phyloP scores from a whole-genome alignment of 2,329 filamentous ascomycete genomes.

The Ciborinia camelliae region DNA sequence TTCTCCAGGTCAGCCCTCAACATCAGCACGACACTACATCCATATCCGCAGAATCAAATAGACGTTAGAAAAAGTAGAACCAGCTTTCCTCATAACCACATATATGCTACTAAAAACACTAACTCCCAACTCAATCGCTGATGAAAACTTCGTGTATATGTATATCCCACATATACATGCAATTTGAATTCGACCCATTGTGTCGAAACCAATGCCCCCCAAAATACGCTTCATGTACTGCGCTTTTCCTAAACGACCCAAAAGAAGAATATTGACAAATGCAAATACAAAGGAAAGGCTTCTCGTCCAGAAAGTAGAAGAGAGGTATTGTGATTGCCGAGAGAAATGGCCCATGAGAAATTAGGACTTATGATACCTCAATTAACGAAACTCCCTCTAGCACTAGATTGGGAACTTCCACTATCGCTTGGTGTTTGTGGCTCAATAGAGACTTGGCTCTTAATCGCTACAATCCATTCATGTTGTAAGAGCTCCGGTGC shows the following conservation, averaged over 20 bases:
- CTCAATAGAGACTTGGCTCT: conserved; percentile 59
- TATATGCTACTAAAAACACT: conserved; percentile 1
- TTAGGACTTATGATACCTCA: background rate
- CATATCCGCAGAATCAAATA: conserved; percentile 3
- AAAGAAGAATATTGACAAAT: background rate
- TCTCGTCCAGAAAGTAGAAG: background rate
- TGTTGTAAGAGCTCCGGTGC: conserved; percentile 90
- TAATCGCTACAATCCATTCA: conserved; percentile 76
- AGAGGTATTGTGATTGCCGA: background rate
- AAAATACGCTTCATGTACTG: conserved; percentile 13
- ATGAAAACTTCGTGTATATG: conserved; percentile 7
- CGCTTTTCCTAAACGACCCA: background rate
- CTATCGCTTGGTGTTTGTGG: conserved; percentile 59
- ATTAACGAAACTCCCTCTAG: conserved; percentile 27
- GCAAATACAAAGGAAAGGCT: background rate
- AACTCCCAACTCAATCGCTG: conserved; percentile 11
- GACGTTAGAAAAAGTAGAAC: background rate
- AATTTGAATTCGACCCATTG: conserved; percentile 5
- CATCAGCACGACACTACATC: conserved; percentile 3
- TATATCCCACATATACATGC: conserved; percentile 6
- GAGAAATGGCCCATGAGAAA: background rate
- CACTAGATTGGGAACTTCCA: conserved; percentile 29
- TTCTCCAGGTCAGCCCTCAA: background rate
- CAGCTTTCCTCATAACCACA: conserved; percentile 9
- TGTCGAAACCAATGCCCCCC: background rate